A percentile compares a stretch with the other conserved stretches of the same genome.
Conservation (phyloP, 1,284 basidiomycete genomes). For the Meripilus lineatus region DNA sequence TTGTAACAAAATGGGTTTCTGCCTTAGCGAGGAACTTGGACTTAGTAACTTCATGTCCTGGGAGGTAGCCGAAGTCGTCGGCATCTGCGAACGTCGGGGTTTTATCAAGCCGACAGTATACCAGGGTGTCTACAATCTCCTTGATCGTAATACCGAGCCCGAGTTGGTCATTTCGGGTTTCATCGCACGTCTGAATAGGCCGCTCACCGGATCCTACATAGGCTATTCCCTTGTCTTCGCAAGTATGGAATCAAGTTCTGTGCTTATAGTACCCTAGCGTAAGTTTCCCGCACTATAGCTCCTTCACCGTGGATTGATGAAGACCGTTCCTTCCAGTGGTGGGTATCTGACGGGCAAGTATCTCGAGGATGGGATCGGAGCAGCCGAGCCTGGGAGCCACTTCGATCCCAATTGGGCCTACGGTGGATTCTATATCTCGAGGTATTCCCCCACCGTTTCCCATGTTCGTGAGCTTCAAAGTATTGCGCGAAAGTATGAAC, state of each 20-base stretch:
- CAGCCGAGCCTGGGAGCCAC: not conserved
- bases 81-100: slow-evolving; percentile 46
- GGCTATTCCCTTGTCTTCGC: slow-evolving; percentile 55
- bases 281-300: no score
- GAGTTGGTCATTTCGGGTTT: slow-evolving; percentile 6
- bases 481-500: slow-evolving; percentile 3
- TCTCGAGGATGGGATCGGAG: not conserved
- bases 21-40: slow-evolving; percentile 36
- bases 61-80: slow-evolving; percentile 63
- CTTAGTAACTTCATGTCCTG: slow-evolving; percentile 48
- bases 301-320: no score
- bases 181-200: not conserved
- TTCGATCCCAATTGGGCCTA: slow-evolving; percentile 8
- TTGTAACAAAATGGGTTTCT: not conserved
- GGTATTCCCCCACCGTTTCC: not conserved
- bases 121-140: slow-evolving; percentile 59
- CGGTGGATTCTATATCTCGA: not conserved
- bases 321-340: not conserved
- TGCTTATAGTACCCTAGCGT: slow-evolving; percentile 44
- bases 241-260: slow-evolving; percentile 60
- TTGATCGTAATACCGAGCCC: slow-evolving; percentile 35
- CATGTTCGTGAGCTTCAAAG: not conserved
- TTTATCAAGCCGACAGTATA: slow-evolving; percentile 64
- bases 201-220: slow-evolving; percentile 43
- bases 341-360: not conserved